Base-by-base conservation (phyloP, 169 alveolate genomes). In the Eimeria acervulina region DNA sequence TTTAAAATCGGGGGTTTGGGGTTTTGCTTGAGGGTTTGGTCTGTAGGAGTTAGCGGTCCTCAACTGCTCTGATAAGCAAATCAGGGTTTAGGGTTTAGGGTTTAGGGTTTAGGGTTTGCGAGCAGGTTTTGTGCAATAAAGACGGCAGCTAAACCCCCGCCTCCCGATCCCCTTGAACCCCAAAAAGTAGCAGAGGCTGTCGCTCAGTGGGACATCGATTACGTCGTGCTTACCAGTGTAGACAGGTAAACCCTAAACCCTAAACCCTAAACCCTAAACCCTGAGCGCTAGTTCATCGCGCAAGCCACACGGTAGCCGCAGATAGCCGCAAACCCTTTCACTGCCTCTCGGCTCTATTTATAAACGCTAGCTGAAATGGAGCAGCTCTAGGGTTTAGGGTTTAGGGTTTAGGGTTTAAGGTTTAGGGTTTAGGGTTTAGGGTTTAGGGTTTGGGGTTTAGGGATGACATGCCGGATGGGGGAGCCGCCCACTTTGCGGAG, bases 401-500 rank as follows among this genome's bases (percentile, higher is more conserved):
- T 5, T 59, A 36, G 40, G 72, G 68, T n/a, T 51, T 38, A 28
- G 78, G 93, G 80, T 85, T 70, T 70, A 70, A 47, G 81, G 81
- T 70, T 74, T 74, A 74, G 84, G 85, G 85, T 74, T 74, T 74
- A 38, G 85, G 85, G 85, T 74, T 72, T 92, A 40, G 55, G 59
- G 59, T 33, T 74, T 80, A 23, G 55, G 63, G 51, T 33, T 87
- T 63, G 42, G n/a, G 47, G 84, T 88, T 51, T 92, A 96, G 98
- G 76, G 98, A 96, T 66, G 98, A 97, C 84, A 89, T 97, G 96
- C 96, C 96, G 2, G 98, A 97, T 93, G 97, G 97, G 2, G 98
- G 98, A 4, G 97, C 98, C 12, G 91, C 42, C 17, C 98, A 97
- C 90, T 95, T 97, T 84, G 98, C 98, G 13, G 84, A 91, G 88